These are phyloP conservation scores for Chlamydomonas sphaeroides DNA, from an alignment of 139 green algal genomes.

Conservation along the genomic window DNA sequence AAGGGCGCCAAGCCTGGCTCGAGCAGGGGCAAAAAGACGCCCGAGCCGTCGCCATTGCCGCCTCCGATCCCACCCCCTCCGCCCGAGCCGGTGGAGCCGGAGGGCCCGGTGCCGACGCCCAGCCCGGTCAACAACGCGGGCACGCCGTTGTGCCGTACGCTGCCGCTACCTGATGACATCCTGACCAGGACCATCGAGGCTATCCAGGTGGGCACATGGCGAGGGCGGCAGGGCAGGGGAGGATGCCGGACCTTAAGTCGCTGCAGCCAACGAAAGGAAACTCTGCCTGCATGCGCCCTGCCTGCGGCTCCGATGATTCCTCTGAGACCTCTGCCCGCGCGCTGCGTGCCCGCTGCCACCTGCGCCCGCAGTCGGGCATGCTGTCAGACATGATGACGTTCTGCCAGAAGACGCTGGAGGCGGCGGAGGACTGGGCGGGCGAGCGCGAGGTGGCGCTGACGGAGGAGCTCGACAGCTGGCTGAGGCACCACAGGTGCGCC, in stretches of 20 bases:
- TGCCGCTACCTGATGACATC: constrained; percentile 31
- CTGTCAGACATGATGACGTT: constrained; percentile 66
- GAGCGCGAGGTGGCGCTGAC: constrained; percentile 64
- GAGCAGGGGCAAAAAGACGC: not conserved
- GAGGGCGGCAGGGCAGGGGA: not conserved
- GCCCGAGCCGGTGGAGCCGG: not conserved
- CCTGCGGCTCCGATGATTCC: no score
- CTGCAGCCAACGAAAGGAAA: no score
- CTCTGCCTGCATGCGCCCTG: no score
- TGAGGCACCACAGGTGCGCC: constrained; percentile 63
- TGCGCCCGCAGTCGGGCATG: constrained; percentile 14
- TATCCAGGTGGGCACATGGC: constrained; percentile 53
- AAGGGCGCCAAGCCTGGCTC: not conserved
- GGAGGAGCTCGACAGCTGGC: constrained; percentile 68
- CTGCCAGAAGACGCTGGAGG: constrained; percentile 23
- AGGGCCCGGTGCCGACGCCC: not conserved
- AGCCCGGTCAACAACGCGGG: constrained; percentile 25
- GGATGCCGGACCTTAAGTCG: not conserved
- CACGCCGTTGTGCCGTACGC: constrained; percentile 11
- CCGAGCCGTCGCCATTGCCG: not conserved
- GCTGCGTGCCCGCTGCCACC: not conserved
- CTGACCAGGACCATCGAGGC: constrained; percentile 19
- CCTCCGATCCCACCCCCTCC: not conserved
- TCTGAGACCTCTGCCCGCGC: no score
- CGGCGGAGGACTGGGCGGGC: constrained; percentile 51